Conservation (phyloP, 176 grass and related monocot species). For the Oryza coarctata region DNA sequence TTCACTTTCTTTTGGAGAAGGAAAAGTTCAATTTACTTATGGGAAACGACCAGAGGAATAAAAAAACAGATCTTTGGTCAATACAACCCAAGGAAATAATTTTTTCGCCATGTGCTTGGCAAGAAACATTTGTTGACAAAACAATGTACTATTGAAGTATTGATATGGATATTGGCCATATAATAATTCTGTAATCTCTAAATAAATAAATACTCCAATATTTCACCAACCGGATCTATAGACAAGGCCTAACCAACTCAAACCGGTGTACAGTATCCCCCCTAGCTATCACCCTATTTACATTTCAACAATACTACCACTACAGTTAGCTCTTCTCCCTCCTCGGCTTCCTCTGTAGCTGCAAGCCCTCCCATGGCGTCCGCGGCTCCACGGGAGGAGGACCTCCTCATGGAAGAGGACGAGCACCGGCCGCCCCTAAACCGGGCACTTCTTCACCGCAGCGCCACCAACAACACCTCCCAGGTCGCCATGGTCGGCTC, state of each 20-base stretch:
- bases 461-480: conserved; percentile 70
- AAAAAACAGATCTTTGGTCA: background rate
- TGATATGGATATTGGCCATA: background rate
- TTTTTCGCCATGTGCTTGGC: background rate
- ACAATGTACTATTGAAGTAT: background rate
- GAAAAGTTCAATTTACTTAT: no score
- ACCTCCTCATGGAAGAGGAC: conserved; percentile 29
- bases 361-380: conserved; percentile 26
- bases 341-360: no score
- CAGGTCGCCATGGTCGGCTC: conserved; percentile 96
- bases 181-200: no score
- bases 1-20: no score
- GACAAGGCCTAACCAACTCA: background rate
- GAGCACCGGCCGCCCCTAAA: conserved; percentile 23
- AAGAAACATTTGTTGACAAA: background rate
- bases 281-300: no score
- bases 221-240: background rate
- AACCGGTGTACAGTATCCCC: no score
- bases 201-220: background rate
- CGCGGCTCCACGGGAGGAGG: conserved; percentile 31
- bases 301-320: no score
- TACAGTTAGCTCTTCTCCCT: no score
- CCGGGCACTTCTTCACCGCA: conserved; percentile 55
- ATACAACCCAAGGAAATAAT: background rate
- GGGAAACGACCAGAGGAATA: no score